These are phyloP conservation scores for Erysimum pusillum DNA, from an alignment of 441 rosid genomes.

Conservation along the genomic window DNA sequence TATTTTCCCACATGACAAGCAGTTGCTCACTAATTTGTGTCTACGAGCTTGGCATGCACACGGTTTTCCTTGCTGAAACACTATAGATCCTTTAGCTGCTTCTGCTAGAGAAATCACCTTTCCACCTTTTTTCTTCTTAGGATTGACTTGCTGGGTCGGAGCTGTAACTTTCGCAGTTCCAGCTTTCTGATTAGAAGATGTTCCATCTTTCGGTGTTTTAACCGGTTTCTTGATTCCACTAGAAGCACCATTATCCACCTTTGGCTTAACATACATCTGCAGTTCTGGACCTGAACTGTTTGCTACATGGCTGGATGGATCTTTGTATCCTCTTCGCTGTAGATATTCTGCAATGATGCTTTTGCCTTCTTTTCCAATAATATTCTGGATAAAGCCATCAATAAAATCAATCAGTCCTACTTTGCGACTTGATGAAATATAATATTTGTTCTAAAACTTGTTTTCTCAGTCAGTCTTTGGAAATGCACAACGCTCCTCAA, in stretches of 20 bases:
- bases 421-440: neutral
- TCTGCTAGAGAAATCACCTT: conserved; percentile 90
- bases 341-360: conserved; percentile 79
- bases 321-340: conserved; percentile 69
- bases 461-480: conserved; percentile 1
- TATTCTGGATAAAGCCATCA: conserved; percentile 61
- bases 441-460: neutral
- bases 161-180: conserved; percentile 45
- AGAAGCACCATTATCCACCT: conserved; percentile 55
- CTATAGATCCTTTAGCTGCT: conserved; percentile 90
- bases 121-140: conserved; percentile 85
- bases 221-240: conserved; percentile 59
- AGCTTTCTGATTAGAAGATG: conserved; percentile 48
- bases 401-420: conserved; percentile 25
- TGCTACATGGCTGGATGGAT: conserved; percentile 46
- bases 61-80: conserved; percentile 91
- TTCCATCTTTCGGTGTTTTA: conserved; percentile 54
- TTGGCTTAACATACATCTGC: conserved; percentile 84
- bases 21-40: conserved; percentile 86
- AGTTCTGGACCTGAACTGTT: conserved; percentile 58
- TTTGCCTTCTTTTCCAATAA: conserved; percentile 78
- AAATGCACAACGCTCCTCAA: conserved; percentile 3
- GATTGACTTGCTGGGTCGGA: conserved; percentile 48
- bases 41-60: conserved; percentile 90
- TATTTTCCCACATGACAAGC: conserved; percentile 94